Conservation (phyloP, 202 grass and related monocot species). For the Carex arenaria region DNA sequence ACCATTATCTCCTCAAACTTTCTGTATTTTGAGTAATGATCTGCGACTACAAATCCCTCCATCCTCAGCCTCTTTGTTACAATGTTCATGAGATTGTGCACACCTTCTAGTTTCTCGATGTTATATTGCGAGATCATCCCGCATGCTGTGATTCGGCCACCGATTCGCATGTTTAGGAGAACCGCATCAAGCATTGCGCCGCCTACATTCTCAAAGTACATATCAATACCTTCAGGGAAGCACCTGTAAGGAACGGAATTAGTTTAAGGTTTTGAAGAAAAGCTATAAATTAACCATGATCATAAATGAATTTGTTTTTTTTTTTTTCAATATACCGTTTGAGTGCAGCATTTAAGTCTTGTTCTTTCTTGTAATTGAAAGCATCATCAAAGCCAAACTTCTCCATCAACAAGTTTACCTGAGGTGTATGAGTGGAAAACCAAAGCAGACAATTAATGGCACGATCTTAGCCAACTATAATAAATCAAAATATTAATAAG, state of each 20-base stretch:
- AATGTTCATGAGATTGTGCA: slow-evolving; percentile 19
- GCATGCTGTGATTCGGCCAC: slow-evolving; percentile 47
- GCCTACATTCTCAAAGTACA: slow-evolving; percentile 82
- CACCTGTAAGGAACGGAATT: slow-evolving; percentile 21
- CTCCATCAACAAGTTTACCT: slow-evolving; percentile 54
- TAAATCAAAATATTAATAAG: not conserved
- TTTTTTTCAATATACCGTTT: slow-evolving; percentile 28
- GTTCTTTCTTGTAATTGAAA: slow-evolving; percentile 87
- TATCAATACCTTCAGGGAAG: slow-evolving; percentile 75
- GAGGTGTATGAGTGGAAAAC: not conserved
- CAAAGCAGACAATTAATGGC: not conserved
- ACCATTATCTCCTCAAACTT: slow-evolving; percentile 26
- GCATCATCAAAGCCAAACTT: slow-evolving; percentile 86
- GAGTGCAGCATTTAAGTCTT: slow-evolving; percentile 47
- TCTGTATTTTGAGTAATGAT: slow-evolving; percentile 7
- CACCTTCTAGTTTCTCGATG: slow-evolving; percentile 13
- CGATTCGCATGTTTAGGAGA: slow-evolving; percentile 62
- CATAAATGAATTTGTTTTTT: not conserved
- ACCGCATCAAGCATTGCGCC: slow-evolving; percentile 54
- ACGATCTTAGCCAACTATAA: not conserved
- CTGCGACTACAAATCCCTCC: slow-evolving; percentile 8
- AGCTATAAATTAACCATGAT: not conserved
- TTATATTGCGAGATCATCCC: slow-evolving; percentile 68
- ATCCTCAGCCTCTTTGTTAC: slow-evolving; percentile 5
- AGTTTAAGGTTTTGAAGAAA: not conserved